These are phyloP conservation scores for Leucosporidium scottii DNA, from an alignment of 768 basidiomycete species.

Conservation along the genomic window DNA sequence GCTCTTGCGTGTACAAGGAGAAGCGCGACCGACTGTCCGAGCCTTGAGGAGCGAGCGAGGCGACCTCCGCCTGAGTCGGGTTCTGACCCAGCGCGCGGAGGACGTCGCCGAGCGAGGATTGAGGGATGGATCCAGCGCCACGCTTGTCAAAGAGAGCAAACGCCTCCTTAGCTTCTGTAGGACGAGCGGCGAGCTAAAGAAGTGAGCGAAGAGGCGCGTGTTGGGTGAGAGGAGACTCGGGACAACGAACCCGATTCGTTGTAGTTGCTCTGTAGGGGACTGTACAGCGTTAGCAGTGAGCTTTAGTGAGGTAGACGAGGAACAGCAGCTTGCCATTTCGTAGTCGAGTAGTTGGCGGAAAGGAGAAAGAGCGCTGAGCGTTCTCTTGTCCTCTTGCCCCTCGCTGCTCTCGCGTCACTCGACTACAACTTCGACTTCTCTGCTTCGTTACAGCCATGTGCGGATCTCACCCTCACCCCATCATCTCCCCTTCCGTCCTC, in stretches of 20 bases:
- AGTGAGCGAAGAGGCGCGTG: neutral
- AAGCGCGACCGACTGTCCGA: conserved; percentile 54
- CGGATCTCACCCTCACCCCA: conserved; percentile 40
- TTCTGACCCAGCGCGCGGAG: conserved; percentile 93
- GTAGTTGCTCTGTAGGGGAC: neutral
- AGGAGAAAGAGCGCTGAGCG: neutral
- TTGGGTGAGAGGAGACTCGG: neutral
- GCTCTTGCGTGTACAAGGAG: neutral
- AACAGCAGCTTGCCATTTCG: no score
- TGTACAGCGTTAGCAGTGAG: no score
- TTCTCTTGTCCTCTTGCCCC: no score
- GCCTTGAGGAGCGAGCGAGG: conserved; percentile 64
- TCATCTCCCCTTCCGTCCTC: conserved; percentile 93
- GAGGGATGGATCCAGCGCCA: conserved; percentile 70
- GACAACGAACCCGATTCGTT: neutral
- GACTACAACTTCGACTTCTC: neutral
- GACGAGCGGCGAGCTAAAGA: no score
- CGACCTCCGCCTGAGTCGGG: conserved; percentile 97
- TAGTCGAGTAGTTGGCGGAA: neutral
- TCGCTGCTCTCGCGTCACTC: no score
- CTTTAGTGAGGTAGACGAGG: no score
- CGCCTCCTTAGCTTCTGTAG: conserved; percentile 41
- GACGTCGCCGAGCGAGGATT: conserved; percentile 83
- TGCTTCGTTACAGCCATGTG: neutral
- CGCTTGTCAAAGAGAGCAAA: conserved; percentile 98